Percentiles rank a stretch among this genome's conserved stretches.
Conservation (phyloP, 352 stramenopile genomes). For the Phytophthora europaea region DNA sequence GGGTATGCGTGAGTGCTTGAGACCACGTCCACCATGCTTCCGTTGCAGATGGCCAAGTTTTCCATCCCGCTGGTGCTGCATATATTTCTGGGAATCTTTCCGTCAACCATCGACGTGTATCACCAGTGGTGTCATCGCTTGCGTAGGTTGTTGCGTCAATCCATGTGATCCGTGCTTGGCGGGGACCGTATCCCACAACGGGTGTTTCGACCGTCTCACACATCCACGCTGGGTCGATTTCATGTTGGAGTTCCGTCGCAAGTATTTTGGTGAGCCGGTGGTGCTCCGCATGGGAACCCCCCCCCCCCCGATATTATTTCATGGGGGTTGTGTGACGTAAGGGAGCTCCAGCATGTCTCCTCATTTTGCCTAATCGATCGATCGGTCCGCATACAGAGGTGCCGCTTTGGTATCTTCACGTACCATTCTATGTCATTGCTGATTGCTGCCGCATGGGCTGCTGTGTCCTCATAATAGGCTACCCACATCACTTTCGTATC, state of each 20-base stretch:
- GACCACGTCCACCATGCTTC: not conserved
- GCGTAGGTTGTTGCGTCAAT: not conserved
- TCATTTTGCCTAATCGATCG: not conserved
- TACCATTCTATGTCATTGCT: not conserved
- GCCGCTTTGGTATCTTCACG: not conserved
- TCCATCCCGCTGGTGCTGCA: not conserved
- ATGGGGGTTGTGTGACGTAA: not conserved
- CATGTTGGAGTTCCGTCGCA: not conserved
- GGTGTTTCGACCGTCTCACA: not conserved
- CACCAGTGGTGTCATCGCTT: not conserved
- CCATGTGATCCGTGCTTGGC: not conserved
- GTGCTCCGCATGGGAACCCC: not conserved
- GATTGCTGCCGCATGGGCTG: not conserved
- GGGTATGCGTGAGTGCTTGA: not conserved
- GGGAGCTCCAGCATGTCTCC: not conserved
- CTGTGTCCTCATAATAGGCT: not conserved
- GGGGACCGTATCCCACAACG: not conserved
- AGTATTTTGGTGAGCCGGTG: not conserved
- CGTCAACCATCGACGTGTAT: not conserved
- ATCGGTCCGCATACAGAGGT: not conserved
- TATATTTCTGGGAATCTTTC: not conserved
- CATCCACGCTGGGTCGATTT: not conserved
- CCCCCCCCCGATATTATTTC: not conserved
- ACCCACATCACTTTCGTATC: not conserved
- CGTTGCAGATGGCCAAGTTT: not conserved